phyloP scores from a whole-genome alignment of 164 flowering plant genomes.

The Protea cynaroides region DNA sequence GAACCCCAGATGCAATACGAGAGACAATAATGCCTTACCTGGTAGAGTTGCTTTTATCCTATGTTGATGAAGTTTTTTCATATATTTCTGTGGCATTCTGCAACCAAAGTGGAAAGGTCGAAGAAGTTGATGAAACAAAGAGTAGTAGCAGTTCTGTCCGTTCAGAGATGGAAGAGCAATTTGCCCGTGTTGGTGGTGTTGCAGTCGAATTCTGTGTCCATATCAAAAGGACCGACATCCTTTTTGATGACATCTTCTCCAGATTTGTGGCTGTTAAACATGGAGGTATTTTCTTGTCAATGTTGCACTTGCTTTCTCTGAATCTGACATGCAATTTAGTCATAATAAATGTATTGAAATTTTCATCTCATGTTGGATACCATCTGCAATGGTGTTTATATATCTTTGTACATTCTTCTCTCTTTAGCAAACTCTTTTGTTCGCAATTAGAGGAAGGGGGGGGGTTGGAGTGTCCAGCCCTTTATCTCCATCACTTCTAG shows the following conservation, averaged over 20 bases:
- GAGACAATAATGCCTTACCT: slow-evolving; percentile 74
- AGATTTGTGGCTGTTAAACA: slow-evolving; percentile 77
- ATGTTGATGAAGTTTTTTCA: slow-evolving; percentile 96
- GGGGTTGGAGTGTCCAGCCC: no score
- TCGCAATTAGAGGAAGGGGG: no score
- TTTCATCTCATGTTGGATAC: no score
- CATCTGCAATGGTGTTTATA: no score
- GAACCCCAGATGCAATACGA: slow-evolving; percentile 53
- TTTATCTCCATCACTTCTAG: no score
- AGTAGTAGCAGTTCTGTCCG: slow-evolving; percentile 33
- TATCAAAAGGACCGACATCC: slow-evolving; percentile 77
- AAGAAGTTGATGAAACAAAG: slow-evolving; percentile 28
- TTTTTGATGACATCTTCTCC: slow-evolving; percentile 81
- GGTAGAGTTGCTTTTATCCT: slow-evolving; percentile 70
- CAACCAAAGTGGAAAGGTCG: slow-evolving; percentile 59
- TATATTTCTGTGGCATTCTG: slow-evolving; percentile 84
- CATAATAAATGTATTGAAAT: no score
- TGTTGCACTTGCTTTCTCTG: not conserved
- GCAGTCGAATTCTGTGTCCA: slow-evolving; percentile 98
- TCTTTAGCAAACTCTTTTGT: no score
- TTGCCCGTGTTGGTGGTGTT: slow-evolving; percentile 96
- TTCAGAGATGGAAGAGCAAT: slow-evolving; percentile 81
- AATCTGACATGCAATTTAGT: no score
- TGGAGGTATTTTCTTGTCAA: slow-evolving; percentile 48
- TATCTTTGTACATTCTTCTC: no score